phyloP scores from a whole-genome alignment of 495 filamentous ascomycete genomes.

The Tuber indicum region DNA sequence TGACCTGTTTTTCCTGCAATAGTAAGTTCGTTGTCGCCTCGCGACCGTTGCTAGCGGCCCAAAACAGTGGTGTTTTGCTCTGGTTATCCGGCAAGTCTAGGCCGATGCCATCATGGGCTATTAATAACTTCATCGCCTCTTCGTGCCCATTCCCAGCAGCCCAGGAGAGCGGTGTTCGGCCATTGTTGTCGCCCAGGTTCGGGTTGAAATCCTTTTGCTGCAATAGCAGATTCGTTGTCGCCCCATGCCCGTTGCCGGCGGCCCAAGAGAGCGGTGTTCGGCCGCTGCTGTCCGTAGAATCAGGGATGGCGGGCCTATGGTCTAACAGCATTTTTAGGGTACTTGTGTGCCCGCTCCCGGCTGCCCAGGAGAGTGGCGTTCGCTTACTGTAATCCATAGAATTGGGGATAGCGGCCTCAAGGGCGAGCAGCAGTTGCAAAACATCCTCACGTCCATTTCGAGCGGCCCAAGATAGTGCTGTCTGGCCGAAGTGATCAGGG shows the following conservation, averaged over 20 bases:
- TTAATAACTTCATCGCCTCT: constrained; percentile 14
- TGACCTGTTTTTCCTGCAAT: constrained; percentile 7
- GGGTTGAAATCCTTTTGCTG: neutral
- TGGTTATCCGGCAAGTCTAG: constrained; percentile 3
- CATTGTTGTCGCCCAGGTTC: neutral
- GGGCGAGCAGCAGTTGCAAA: constrained; percentile 18
- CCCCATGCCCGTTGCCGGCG: constrained; percentile 1
- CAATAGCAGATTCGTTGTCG: neutral
- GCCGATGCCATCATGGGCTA: neutral
- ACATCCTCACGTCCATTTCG: constrained; percentile 15
- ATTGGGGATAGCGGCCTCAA: neutral
- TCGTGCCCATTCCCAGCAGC: constrained; percentile 17
- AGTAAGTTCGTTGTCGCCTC: constrained; percentile 12
- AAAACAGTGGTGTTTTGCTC: constrained; percentile 27
- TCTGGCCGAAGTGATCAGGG: constrained; percentile 14
- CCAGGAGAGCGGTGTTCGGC: neutral
- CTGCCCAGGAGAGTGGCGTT: constrained; percentile 15
- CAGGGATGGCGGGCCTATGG: neutral
- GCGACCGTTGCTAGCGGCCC: constrained; percentile 27
- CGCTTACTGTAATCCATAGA: neutral
- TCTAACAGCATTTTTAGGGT: constrained; percentile 10
- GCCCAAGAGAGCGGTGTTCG: constrained; percentile 14
- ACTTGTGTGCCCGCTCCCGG: constrained; percentile 8
- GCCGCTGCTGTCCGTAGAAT: neutral
- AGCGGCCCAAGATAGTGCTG: constrained; percentile 31